Base-by-base conservation (phyloP, 345 rosid genomes). In the Euphorbia lathyris region DNA sequence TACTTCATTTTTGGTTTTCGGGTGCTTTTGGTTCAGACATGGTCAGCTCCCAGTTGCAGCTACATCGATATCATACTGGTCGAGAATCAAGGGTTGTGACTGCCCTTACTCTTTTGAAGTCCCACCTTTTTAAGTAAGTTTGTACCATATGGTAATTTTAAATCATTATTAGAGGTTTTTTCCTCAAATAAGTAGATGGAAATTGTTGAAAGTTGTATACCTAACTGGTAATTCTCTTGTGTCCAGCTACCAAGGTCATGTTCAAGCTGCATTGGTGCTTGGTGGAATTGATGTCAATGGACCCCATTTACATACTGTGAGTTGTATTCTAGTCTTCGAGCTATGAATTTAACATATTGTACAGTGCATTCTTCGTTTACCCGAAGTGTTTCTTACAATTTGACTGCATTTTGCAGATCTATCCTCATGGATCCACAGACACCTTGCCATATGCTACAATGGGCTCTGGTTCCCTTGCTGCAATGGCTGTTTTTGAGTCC, bases 401-500 rank as follows among this genome's bases (percentile, higher is more conserved):
- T 40, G 11, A 6, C 11, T 5, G 43, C 43, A 14, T 70, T 52
- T 55, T 71, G 72, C 81, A 90, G 97, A 90, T 90, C 75, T 88
- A 88, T 73, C 94, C 97, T 0, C 97, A 88, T 58, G 97, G 94
- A 70, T 90, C 94, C 32, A 87, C 94, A 51, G 94, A 88, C 75
- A 88, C 94, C 10, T 80, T 90, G 72, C 97, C 97, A 68, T 90
- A 83, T 63, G 94, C 97, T 2, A 90, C 97, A 38, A 90, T 90
- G 97, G 97, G 94, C 19, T 90, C 97, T 73, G 94, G 97, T 77
- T 88, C 97, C 60, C 89, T 90, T 55, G 97, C 97, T 75, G 94
- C 97, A 48, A 88, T 90, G 94, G 70, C 92, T 64, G 77, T 87
- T 42, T 90, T 90, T 72, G 94, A 90, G 77, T 87, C 94, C 65